Evolutionary conservation across 192 early-diverging fungal genomes (phyloP), one percentile per base, ranked within the genome.

Genomic region (Ambispora gerdemannii): DNA sequence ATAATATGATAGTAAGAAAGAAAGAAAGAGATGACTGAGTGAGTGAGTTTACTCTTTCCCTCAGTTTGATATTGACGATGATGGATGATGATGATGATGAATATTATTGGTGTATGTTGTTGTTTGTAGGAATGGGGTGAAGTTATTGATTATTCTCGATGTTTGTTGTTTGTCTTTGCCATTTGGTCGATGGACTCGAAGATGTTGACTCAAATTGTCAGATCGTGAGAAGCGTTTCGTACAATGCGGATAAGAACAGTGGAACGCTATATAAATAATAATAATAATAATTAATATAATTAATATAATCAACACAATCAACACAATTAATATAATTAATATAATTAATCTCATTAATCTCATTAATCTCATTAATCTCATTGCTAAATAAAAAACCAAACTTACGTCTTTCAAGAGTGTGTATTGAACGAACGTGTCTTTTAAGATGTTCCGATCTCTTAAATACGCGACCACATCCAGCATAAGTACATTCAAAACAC

Each of bases 381-480:
- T 32, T 25, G 32, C 28, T 24, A 35, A 25, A 50, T 30, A 25
- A 52, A 65, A 52, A 63, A 50, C 15, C 31, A 33, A 13, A 76
- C 81, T 79, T 81, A 86, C 84, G 85, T 80, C 84, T 81, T 66
- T 86, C 85, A 47, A 82, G 74, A 0, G 85, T 86, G 51, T 86
- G 85, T 58, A 86, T 86, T 28, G 83, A 84, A 51, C 85, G 78
- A 64, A 84, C 78, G 34, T 86, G 85, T 53, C 85, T 72, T 67
- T 86, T 86, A 17, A 86, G 71, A 66, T 86, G 85, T 56, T 86
- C 85, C 10, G 85, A 86, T 25, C 85, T 49, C 70, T 86, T 86
- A 38, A 86, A 86, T 27, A 86, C 74, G 67, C 83, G 82, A 30
- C 85, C 85, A 68, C 85, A 86, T 15, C 79, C 82, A 13, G 80